Evolutionary conservation across 2,329 filamentous ascomycete species (phyloP), one percentile per base, ranked within the genome.

Genomic region (Colletotrichum lindemuthianum): DNA sequence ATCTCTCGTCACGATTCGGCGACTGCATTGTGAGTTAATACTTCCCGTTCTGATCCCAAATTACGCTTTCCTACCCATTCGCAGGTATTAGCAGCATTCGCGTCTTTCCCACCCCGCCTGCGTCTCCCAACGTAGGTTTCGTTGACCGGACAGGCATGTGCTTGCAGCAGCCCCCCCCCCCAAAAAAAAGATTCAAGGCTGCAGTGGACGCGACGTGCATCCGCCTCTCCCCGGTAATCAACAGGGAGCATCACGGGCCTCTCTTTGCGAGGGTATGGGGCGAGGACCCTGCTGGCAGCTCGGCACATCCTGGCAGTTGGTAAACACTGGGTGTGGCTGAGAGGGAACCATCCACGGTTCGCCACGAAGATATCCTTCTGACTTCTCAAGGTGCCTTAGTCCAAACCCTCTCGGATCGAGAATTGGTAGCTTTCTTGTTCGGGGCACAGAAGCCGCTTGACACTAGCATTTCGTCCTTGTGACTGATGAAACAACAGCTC

Each of bases 181-280:
- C 2, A 24, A 24, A 24, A 24, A 10, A 50, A 64, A 60, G 44
- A 49, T 50, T 64, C 39, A 16, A 60, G 60, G 50, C 60, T 64
- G 57, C 60, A 64, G 60, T 45, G 55, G 60, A n/a, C 57, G 60
- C 60, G 50, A 64, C 60, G 15, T 34, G 12, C 15, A 39, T 36
- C 37, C 39, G 50, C 47, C 60, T 55, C 56, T 63, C 55, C 54
- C 49, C 24, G 32, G 37, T 15, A 47, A 47, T 24, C 3, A 63
- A 58, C 16, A 34, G 50, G 24, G 43, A 24, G n/a, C 32, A 33
- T 40, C 32, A n/a, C 39, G 55, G 10, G 45, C 45, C 50, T 37
- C 10, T 45, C 44, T 47, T 13, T 43, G 48, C 41, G 16, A 15
- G 33, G n/a, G 16, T 13, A 50, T 39, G 43, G 43, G 44, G 43